Conservation (phyloP, 495 filamentous ascomycete genomes). For the Penicillium daleae region DNA sequence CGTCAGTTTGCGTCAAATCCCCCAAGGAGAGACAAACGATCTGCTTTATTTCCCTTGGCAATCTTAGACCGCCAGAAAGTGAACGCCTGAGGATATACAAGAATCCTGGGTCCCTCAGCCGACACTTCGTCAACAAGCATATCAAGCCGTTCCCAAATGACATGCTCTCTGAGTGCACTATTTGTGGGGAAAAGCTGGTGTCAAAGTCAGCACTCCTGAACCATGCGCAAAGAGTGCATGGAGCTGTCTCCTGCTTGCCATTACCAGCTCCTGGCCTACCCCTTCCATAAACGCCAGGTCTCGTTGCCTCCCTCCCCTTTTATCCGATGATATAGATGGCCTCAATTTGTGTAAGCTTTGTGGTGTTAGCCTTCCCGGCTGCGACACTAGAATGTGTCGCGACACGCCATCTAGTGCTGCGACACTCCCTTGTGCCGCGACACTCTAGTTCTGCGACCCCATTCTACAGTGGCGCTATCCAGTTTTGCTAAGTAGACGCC, state of each 20-base stretch:
- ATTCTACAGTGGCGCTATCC: no score
- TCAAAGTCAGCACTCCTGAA: conserved; percentile 27
- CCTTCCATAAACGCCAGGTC: no score
- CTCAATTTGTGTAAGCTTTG: no score
- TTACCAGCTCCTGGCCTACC: conserved; percentile 22
- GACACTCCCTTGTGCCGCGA: no score
- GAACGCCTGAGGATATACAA: conserved; percentile 23
- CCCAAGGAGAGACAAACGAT: conserved; percentile 25
- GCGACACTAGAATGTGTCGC: no score
- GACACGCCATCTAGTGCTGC: no score
- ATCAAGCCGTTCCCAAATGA: conserved; percentile 29
- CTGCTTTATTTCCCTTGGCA: conserved; percentile 31
- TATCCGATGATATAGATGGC: no score
- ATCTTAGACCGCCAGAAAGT: conserved; percentile 15
- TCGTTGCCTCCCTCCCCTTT: no score
- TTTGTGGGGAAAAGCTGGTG: conserved; percentile 26
- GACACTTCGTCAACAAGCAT: conserved; percentile 32
- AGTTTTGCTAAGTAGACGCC: no score
- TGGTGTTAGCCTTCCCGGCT: no score
- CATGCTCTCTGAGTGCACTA: conserved; percentile 26
- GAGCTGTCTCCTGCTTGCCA: conserved; percentile 23
- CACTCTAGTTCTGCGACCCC: no score
- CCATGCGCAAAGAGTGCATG: conserved; percentile 30
- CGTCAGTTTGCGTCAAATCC: conserved; percentile 28
- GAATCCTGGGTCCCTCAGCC: conserved; percentile 27